A percentile compares a stretch with the other conserved stretches of the same genome.
Conservation (phyloP, 331 rosid genomes). For the Acacia concinna region DNA sequence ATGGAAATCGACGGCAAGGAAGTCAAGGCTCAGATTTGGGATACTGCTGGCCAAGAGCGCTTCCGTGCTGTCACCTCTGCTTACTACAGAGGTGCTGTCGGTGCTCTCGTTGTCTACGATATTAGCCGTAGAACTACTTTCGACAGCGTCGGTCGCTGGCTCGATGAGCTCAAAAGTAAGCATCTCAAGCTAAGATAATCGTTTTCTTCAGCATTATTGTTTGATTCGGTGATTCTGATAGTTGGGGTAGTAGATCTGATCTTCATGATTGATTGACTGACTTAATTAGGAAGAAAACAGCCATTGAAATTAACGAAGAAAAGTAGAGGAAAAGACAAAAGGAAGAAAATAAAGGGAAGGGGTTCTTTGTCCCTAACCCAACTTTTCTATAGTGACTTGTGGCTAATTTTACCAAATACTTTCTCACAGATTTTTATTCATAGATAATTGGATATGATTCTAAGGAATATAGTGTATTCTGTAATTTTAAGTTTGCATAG, state of each 20-base stretch:
- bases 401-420: neutral
- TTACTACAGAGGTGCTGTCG: conserved; percentile 89
- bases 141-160: conserved; percentile 87
- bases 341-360: neutral
- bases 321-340: neutral
- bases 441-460: neutral
- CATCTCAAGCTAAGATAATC: neutral
- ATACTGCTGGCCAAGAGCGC: conserved; percentile 94
- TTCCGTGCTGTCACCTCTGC: conserved; percentile 96
- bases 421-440: neutral
- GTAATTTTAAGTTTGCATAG: too few species aligned
- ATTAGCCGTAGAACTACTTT: conserved; percentile 82
- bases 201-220: neutral
- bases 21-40: conserved; percentile 99
- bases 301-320: neutral
- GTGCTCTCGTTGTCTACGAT: conserved; percentile 84
- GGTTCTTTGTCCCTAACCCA: neutral
- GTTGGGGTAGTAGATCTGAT: conserved; percentile 8
- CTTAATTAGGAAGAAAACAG: neutral
- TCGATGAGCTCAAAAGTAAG: conserved; percentile 89
- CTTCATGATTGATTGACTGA: neutral
- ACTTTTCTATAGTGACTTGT: neutral
- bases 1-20: conserved; percentile 81
- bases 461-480: neutral
- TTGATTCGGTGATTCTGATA: neutral